A percentile compares a stretch with the other conserved stretches of the same genome.
These are phyloP conservation scores for Acanthamoeba castellanii DNA, from an alignment of 208 protist species.

Conservation along the genomic window DNA sequence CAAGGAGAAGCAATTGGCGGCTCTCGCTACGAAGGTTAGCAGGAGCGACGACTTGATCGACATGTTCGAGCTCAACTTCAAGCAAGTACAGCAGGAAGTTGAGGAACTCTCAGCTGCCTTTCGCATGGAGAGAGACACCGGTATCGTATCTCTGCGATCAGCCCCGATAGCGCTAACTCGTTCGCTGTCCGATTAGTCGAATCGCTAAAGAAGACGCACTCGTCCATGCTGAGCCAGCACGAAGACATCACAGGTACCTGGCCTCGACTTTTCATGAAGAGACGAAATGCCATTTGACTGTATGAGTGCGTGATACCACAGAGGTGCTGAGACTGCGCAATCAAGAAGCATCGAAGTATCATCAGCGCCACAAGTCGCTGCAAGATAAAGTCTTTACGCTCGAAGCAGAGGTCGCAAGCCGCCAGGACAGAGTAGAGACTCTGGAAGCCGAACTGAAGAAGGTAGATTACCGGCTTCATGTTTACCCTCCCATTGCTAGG, in stretches of 20 bases:
- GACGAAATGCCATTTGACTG: background rate
- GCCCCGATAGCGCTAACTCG: background rate
- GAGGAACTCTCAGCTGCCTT: background rate
- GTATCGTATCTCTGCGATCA: background rate
- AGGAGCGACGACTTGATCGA: background rate
- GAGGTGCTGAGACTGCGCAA: background rate
- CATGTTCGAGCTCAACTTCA: conserved; percentile 12
- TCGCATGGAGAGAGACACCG: background rate
- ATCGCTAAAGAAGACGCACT: background rate
- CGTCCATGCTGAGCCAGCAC: background rate
- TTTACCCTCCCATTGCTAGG: background rate
- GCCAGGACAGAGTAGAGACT: background rate
- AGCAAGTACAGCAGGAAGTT: background rate
- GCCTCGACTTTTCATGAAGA: background rate
- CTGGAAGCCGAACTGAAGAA: background rate
- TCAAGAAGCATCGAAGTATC: background rate
- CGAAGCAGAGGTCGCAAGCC: background rate
- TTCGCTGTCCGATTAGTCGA: background rate
- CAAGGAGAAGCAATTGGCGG: background rate
- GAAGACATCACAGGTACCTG: background rate
- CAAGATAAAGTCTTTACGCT: background rate
- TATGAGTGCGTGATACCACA: background rate
- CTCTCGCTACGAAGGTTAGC: background rate
- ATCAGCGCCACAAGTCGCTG: background rate
- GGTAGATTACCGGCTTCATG: background rate